These are phyloP conservation scores for Yamadazyma mexicana DNA, from an alignment of 1,139 yeast species.

Conservation along the genomic window DNA sequence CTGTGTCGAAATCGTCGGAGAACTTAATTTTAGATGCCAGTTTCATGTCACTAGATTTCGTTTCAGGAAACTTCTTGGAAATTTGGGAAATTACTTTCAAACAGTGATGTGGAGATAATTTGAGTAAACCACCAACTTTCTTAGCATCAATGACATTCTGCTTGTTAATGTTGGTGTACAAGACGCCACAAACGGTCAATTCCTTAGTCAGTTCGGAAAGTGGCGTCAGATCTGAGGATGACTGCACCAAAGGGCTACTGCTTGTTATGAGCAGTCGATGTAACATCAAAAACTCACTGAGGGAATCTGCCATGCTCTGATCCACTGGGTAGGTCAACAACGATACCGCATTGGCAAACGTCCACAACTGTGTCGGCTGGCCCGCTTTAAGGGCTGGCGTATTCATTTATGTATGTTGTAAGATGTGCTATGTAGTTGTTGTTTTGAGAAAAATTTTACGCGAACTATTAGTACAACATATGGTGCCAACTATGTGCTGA, in stretches of 20 bases:
- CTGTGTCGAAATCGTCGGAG: slow-evolving; percentile 36
- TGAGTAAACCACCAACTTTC: slow-evolving; percentile 33
- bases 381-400: slow-evolving; percentile 8
- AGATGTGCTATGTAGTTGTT: background rate
- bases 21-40: slow-evolving; percentile 28
- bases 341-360: slow-evolving; percentile 41
- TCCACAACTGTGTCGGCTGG: slow-evolving; percentile 44
- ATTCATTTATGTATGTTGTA: slow-evolving; percentile 1
- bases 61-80: slow-evolving; percentile 36
- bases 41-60: slow-evolving; percentile 20
- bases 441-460: slow-evolving; percentile 6
- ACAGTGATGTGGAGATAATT: slow-evolving; percentile 41
- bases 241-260: slow-evolving; percentile 34
- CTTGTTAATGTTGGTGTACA: slow-evolving; percentile 35
- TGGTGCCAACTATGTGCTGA: background rate
- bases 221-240: background rate
- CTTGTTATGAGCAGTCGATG: slow-evolving; percentile 32
- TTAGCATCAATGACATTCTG: slow-evolving; percentile 38
- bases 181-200: slow-evolving; percentile 39
- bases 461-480: slow-evolving; percentile 1
- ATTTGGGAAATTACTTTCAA: slow-evolving; percentile 47
- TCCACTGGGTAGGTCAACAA: slow-evolving; percentile 33
- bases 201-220: slow-evolving; percentile 20
- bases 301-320: slow-evolving; percentile 36
- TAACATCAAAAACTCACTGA: slow-evolving; percentile 45